Evolutionary conservation across 2,329 filamentous ascomycete species (phyloP).

Genomic region (Akanthomyces lecanii): DNA sequence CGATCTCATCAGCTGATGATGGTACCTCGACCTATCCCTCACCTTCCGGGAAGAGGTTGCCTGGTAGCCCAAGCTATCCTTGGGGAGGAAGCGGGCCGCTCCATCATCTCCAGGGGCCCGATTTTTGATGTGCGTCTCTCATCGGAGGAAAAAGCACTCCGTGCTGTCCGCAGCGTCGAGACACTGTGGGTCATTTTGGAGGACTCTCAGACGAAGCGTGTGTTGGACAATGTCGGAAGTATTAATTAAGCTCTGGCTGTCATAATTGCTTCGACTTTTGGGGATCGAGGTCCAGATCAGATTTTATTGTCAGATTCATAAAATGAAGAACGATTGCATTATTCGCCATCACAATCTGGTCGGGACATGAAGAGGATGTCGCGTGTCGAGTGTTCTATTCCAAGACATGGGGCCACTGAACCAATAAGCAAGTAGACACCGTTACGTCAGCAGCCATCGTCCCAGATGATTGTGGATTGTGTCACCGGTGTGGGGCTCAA

Average conservation of each 20-base stretch:
- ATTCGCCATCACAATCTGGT: background rate
- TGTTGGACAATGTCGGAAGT: constrained; percentile 7
- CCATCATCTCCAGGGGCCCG: constrained; percentile 32
- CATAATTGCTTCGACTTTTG: background rate
- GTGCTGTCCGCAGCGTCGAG: background rate
- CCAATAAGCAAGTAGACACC: background rate
- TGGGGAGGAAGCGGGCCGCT: constrained; percentile 35
- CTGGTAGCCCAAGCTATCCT: constrained; percentile 31
- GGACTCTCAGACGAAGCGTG: background rate
- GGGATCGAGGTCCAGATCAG: background rate
- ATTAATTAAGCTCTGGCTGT: background rate
- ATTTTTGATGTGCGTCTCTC: background rate
- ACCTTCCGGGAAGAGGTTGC: constrained; percentile 23
- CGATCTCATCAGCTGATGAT: constrained; percentile 13
- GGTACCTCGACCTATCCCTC: constrained; percentile 17
- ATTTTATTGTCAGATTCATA: background rate
- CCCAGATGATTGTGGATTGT: background rate
- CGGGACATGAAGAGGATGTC: background rate
- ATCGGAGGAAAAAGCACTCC: background rate
- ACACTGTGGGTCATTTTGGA: background rate
- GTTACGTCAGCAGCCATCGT: constrained; percentile 6
- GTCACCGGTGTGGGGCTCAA: constrained; percentile 11
- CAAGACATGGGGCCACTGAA: background rate
- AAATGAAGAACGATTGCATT: background rate
- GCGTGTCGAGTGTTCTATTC: background rate